phyloP scores from a whole-genome alignment of 306 rosid species.

The Comarum palustre region DNA sequence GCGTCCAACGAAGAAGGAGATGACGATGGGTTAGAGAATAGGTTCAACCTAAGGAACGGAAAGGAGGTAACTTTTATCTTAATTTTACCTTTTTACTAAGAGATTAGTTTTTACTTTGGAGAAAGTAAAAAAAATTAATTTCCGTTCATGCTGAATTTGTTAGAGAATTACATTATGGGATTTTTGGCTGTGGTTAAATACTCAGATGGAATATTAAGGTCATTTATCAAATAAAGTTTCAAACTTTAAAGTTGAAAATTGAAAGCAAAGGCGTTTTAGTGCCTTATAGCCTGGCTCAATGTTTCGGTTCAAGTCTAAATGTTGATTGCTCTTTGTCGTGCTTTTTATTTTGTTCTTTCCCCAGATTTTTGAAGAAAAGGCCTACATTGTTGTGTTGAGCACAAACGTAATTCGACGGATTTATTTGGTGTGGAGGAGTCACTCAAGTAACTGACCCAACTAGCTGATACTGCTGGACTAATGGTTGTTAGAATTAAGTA shows the following conservation, averaged over 20 bases:
- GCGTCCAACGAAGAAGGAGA: conserved; percentile 41
- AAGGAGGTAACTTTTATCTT: conserved; percentile 49
- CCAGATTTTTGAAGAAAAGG: conserved; percentile 83
- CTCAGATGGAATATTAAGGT: neutral
- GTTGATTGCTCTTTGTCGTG: neutral
- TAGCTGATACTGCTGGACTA: conserved; percentile 95
- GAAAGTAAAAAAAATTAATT: neutral
- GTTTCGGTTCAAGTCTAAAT: too few species aligned
- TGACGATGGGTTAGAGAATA: conserved; percentile 38
- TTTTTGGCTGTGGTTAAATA: neutral
- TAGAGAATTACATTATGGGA: neutral
- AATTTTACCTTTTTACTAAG: neutral
- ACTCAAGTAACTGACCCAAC: conserved; percentile 67
- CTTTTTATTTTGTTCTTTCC: neutral
- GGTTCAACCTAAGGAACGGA: conserved; percentile 84
- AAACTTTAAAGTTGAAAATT: neutral
- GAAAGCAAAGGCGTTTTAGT: neutral
- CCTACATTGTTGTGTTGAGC: conserved; percentile 80
- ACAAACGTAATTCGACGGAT: conserved; percentile 50
- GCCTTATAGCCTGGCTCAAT: neutral
- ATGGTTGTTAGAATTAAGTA: conserved; percentile 70
- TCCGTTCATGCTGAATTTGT: neutral
- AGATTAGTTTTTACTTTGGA: neutral
- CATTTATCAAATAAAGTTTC: neutral
- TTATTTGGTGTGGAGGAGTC: conserved; percentile 71